Evolutionary conservation across 768 basidiomycete species (phyloP), one percentile per base, ranked within the genome.

Genomic region (Hericium rajendrae): DNA sequence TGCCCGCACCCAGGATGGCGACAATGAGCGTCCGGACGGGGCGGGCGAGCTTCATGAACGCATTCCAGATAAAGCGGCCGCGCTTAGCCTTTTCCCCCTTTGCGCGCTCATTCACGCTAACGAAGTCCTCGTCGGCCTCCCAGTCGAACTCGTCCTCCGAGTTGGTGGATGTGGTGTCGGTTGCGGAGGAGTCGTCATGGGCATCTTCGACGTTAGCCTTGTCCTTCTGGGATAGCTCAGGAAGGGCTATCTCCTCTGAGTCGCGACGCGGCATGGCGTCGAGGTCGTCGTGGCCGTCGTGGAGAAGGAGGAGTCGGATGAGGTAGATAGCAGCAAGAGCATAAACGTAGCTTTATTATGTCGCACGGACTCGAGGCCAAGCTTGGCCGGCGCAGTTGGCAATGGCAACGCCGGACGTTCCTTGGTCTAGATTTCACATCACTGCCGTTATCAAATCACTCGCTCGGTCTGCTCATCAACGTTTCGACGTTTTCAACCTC

Each of bases 141-240:
- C 86, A 86, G 72, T 88, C 77, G 62, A 90, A 88, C 63, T 88
- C 83, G 65, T 87, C 85, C 10, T 57, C 56, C 15, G 56, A 49
- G 50, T 46, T 46, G 48, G 55, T 56, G 13, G 43, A 15, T 18
- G 55, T 48, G 46, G 52, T 53, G 49, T 46, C 43, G 43, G 16
- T 18, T 5, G 41, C 6, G 43, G 43, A 46, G 8, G 43, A 46
- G 43, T 46, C 43, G 43, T 46, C 3, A 20, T 46, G n/a, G 16
- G 16, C 43, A 11, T 9, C 43, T 10, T 46, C 43, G 9, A 16
- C n/a, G 43, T 26, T 26, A 26, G 43, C n/a, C n/a, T 46, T 20
- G n/a, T n/a, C 20, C n/a, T 18, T n/a, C 16, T 46, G 43, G 43
- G 43, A 46, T 6, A 46, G 43, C 43, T 46, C 43, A 20, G 43